phyloP scores from a whole-genome alignment of 192 early-diverging fungal species.

The Phlyctochytrium planicorne region DNA sequence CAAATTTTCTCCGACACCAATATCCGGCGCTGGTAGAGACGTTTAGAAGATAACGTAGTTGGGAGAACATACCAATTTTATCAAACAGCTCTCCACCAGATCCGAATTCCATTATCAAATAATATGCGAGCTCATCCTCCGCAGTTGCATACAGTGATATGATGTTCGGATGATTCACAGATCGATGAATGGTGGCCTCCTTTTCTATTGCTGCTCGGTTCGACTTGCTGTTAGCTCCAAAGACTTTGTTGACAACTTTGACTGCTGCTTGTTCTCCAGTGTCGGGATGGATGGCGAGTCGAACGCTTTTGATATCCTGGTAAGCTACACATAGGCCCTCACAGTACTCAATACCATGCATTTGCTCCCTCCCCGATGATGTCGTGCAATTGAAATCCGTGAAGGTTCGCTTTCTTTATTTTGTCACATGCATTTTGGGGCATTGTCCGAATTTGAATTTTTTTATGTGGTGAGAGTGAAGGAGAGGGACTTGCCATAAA shows the following conservation, averaged over 20 bases:
- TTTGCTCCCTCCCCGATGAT: conserved; percentile 47
- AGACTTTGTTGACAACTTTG: conserved; percentile 57
- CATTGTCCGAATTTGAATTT: neutral
- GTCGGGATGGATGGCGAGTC: conserved; percentile 46
- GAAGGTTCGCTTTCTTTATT: neutral
- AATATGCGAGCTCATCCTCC: conserved; percentile 54
- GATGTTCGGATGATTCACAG: conserved; percentile 59
- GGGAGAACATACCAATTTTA: conserved; percentile 51
- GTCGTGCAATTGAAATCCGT: conserved; percentile 25
- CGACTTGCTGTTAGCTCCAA: conserved; percentile 13
- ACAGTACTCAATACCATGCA: conserved; percentile 29
- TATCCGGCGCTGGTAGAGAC: conserved; percentile 51
- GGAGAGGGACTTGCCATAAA: conserved; percentile 55
- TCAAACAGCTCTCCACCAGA: conserved; percentile 73
- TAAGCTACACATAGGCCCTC: conserved; percentile 12
- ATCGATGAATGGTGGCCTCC: conserved; percentile 53
- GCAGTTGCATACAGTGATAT: conserved; percentile 45
- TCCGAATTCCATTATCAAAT: conserved; percentile 66
- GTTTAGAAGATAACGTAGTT: conserved; percentile 1
- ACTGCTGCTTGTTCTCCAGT: conserved; percentile 51
- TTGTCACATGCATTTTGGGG: neutral
- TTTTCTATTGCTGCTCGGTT: conserved; percentile 42
- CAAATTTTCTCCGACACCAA: conserved; percentile 67
- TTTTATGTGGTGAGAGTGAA: neutral
- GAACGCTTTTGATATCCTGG: conserved; percentile 41